Percentiles rank a stretch among this genome's conserved stretches.
Conservation (phyloP, 2,329 filamentous ascomycete genomes). For the Septoria petroselini region DNA sequence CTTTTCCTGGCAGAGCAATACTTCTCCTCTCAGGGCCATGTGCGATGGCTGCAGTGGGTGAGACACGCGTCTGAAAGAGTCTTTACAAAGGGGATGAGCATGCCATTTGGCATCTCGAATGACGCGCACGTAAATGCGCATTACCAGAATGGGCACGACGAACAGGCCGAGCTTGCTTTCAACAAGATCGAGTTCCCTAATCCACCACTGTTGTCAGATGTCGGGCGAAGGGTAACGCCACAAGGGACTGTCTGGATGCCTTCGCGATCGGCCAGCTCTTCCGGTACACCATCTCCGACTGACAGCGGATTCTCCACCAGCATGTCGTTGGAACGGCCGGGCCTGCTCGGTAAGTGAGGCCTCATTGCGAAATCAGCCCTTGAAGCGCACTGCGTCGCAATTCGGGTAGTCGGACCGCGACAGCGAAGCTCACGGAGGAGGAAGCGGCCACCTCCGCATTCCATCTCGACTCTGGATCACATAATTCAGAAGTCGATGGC, state of each 20-base stretch:
- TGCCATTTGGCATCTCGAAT: constrained; percentile 6
- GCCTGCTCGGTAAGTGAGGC: too few species aligned
- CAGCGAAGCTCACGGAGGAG: not conserved
- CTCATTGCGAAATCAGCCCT: too few species aligned
- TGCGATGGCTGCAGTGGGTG: constrained; percentile 10
- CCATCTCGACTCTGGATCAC: not conserved
- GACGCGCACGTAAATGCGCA: not conserved
- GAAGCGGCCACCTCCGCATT: constrained; percentile 1
- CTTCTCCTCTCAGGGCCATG: constrained; percentile 14
- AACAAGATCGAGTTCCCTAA: constrained; percentile 10
- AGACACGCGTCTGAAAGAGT: constrained; percentile 7
- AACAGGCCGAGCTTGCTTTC: constrained; percentile 3
- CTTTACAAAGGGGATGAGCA: constrained; percentile 15
- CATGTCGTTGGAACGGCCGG: not conserved
- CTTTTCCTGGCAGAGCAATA: constrained; percentile 25
- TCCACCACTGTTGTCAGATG: constrained; percentile 3
- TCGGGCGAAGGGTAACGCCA: constrained; percentile 6
- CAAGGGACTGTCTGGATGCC: constrained; percentile 13
- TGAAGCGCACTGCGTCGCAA: not conserved
- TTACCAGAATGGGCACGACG: not conserved
- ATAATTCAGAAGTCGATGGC: not conserved
- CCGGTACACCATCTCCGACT: not conserved
- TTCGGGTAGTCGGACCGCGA: not conserved
- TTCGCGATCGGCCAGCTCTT: not conserved
- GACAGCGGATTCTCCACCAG: not conserved